Base-by-base conservation (phyloP, 176 grass and related monocot species). In the Hsuehochloa calcarea region DNA sequence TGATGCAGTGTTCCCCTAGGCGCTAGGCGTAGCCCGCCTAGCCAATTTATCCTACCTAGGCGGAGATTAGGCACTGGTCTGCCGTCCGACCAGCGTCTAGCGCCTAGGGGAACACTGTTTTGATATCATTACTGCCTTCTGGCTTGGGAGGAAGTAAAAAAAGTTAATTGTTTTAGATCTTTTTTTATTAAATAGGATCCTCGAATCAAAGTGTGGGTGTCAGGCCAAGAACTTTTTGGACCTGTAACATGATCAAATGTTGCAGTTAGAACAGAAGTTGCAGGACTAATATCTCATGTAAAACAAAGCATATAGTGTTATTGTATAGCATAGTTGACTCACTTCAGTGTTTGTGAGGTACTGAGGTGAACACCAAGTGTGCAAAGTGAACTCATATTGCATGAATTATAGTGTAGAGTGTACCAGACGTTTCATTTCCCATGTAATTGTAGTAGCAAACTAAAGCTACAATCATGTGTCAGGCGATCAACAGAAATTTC, bases 401-500 rank as follows among this genome's bases (percentile, higher is more conserved):
- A 25, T 79, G 68, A 82, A 10, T 51, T 84, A 12, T 51, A 52
- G 16, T 50, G 29, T 41, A 43, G 29, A 52, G 16, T 50, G 29
- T 34, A 43, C 39, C 19, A 15, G 46, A 2, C 31, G 12, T 78
- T 59, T 79, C n/a, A 68, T 60, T 87, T 50, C 23, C 51, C 6
- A 60, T 68, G 43, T 15, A 71, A 67, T 34, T 79, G n/a, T 69
- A 51, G 14, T 68, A 69, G 61, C 68, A 7, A 63, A 51, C 34
- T 80, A 54, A 84, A 20, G 37, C 31, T 79, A 58, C 15, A 51
- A 58, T 83, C 39, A 87, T 45, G 12, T 62, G 14, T 45, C 89
- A 98, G 93, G 85, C 91, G 96, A 62, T 94, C 96, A 83, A 98
- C 93, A 62, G 96, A 98, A 92, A 94, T 98, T 87, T 98, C 96